These are phyloP conservation scores for Dipteronia dyeriana DNA, from an alignment of 345 rosid species.

Conservation along the genomic window DNA sequence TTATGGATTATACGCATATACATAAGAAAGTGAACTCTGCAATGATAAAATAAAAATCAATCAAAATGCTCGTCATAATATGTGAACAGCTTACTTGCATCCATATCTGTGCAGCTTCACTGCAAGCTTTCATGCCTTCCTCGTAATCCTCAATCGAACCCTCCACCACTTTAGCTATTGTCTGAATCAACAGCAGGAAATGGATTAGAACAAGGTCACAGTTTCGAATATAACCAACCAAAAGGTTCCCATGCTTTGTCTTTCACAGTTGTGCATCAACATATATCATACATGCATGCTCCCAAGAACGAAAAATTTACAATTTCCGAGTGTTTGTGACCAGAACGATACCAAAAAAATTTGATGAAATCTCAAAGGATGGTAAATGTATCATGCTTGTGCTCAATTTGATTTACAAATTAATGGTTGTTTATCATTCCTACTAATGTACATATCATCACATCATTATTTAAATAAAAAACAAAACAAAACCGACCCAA, in stretches of 20 bases:
- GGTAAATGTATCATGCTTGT: neutral
- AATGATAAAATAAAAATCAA: neutral
- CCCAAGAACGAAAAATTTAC: neutral
- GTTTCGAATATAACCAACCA: neutral
- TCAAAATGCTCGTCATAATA: neutral
- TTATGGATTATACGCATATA: neutral
- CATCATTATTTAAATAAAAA: too few relatives aligned
- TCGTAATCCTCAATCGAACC: slow-evolving; percentile 83
- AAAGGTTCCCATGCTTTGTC: neutral
- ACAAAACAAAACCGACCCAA: slow-evolving; percentile 12
- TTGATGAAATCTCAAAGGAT: neutral
- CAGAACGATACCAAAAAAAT: neutral
- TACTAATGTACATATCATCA: too few relatives aligned
- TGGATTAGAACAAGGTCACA: neutral
- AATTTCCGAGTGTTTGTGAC: neutral
- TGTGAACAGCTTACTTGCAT: slow-evolving; percentile 55
- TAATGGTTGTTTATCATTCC: neutral
- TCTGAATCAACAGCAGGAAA: slow-evolving; percentile 37
- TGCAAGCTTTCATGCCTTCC: slow-evolving; percentile 80
- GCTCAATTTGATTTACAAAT: neutral
- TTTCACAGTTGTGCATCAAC: neutral
- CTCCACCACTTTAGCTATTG: slow-evolving; percentile 79
- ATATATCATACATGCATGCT: neutral
- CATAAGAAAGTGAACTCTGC: neutral
- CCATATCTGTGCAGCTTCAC: slow-evolving; percentile 82